Evolutionary conservation across 768 basidiomycete genomes (phyloP), one percentile per base, ranked within the genome.

Genomic region (Sarcodon sp.): DNA sequence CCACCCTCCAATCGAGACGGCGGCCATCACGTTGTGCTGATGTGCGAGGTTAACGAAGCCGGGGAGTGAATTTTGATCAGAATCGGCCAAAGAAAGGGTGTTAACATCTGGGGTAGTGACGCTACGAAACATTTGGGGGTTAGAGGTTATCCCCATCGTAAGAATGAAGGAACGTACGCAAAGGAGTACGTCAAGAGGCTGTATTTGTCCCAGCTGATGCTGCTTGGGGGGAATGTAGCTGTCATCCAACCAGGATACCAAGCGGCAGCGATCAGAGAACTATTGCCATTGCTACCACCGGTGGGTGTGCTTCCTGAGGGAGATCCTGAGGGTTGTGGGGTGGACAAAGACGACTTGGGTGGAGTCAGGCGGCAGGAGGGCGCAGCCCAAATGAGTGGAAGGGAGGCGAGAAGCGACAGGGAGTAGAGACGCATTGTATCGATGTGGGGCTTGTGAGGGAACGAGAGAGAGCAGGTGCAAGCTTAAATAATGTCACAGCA

Each of bases 191-290:
- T 75, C 52, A 84, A 61, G 47, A 76, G 69, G 2, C 75, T 85
- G 63, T 86, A 87, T 62, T 73, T 74, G 4, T 59, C 57, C 85
- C 85, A 88, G 50, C 67, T 69, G 54, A 88, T 69, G 37, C 73
- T 66, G 21, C 68, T 63, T 27, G 80, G 66, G 0, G 73, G 65
- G 54, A 78, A 80, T 0, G 44, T 51, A 6, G 59, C 61, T 21
- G 73, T 61, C 57, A 82, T 78, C 78, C 78, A 88, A 41, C 79
- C 77, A 31, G 83, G 77, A 54, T 75, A 85, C 80, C 80, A 87
- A 7, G 75, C 68, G 13, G 71, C 63, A 2, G 79, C 68, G 12
- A 81, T 66, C 44, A 47, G 16, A 46, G 44, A 6, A n/a, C 45
- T 43, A 39, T 45, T 49, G 35, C 52, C 46, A 32, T 43, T 41